Evolutionary conservation across 805 yeast species (phyloP), one percentile per base, ranked within the genome.

Genomic region (Cyberlindnera samutprakarnensis): DNA sequence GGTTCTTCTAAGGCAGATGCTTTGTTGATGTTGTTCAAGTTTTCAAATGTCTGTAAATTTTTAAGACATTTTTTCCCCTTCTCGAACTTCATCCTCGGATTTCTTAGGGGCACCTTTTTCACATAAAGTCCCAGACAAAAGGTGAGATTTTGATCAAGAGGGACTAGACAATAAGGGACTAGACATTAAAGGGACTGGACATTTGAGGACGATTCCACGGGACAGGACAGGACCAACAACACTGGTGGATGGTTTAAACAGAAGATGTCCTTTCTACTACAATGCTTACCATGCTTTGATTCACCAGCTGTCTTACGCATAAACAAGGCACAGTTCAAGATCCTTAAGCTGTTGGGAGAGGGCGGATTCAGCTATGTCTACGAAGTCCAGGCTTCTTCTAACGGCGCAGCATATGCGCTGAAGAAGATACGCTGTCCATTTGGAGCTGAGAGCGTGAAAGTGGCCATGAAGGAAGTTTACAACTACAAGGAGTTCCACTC

Each of bases 321-420:
- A 41, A 81, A 82, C 53, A 72, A 73, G 34, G 65, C 72, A 23
- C 62, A 63, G 29, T 83, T 79, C 59, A 66, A 63, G 45, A 78
- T 88, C 13, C 58, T 75, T 33, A 68, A 74, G 37, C 65, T 88
- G n/a, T 61, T 88, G 6, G 95, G 95, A 8, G 96, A 87, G 59
- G 94, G 95, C 3, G 94, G 92, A 11, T 82, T 81, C 51, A 78
- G 94, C 1, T 86, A 81, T 45, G 95, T 85, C 7, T 88, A 88
- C 49, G 61, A 86, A 15, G 94, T 87, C 4, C 66, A 74, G 41
- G n/a, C n/a, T n/a, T 61, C 64, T 17, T 44, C 52, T 9, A 60
- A 65, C 41, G 60, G 67, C 21, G 69, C 68, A 23, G 44, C 59
- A 27, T 83, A 74, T 49, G 95, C 95, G 4, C 60, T 88, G 49